Evolutionary conservation across 2,329 filamentous ascomycete species (phyloP).

Genomic region (Claviceps pazoutovae): DNA sequence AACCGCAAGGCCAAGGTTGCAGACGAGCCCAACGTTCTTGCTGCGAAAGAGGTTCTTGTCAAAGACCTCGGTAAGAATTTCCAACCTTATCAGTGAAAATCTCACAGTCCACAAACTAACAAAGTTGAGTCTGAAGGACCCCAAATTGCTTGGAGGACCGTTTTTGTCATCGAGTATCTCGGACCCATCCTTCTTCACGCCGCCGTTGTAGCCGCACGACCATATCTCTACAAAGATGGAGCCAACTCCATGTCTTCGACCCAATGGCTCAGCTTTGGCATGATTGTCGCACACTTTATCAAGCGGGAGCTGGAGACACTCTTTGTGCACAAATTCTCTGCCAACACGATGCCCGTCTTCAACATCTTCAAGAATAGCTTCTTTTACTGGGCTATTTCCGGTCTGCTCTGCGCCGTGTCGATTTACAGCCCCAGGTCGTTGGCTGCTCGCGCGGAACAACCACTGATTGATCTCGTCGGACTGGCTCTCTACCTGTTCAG

Average conservation of each 20-base stretch:
- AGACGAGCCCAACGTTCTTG: constrained; percentile 33
- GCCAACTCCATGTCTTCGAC: constrained; percentile 42
- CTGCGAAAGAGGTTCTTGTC: constrained; percentile 53
- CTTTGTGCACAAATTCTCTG: constrained; percentile 89
- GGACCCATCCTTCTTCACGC: constrained; percentile 83
- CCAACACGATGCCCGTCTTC: constrained; percentile 77
- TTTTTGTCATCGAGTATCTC: constrained; percentile 90
- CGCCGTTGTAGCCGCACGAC: constrained; percentile 56
- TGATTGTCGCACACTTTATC: constrained; percentile 72
- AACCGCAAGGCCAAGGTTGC: constrained; percentile 41
- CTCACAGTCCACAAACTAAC: background rate
- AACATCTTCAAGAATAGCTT: constrained; percentile 93
- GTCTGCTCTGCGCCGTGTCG: constrained; percentile 69
- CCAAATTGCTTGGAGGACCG: constrained; percentile 83
- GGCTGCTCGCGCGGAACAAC: constrained; percentile 39
- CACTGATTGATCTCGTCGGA: constrained; percentile 48
- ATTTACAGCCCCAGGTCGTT: constrained; percentile 66
- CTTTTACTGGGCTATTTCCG: constrained; percentile 85
- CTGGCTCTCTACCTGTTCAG: constrained; percentile 61
- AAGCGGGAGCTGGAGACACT: constrained; percentile 94
- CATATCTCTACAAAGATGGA: constrained; percentile 39
- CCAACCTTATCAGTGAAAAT: too few species aligned
- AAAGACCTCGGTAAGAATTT: constrained; percentile 70
- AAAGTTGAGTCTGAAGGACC: constrained; percentile 40
- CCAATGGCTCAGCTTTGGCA: constrained; percentile 59